Evolutionary conservation across 169 alveolate species (phyloP), one percentile per base, ranked within the genome.

Genomic region (Plasmodium chabaudi): DNA sequence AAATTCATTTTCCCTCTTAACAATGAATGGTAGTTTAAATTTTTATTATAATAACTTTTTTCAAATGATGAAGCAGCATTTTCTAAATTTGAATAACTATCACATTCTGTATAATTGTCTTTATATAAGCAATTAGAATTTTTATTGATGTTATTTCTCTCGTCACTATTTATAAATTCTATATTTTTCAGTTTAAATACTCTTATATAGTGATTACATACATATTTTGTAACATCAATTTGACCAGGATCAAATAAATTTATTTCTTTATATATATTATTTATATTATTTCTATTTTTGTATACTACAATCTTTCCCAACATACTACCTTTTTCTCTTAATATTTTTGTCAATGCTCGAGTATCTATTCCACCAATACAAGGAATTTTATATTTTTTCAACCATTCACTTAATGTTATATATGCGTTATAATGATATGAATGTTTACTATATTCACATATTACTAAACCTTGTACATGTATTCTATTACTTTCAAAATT

Each of bases 341-440:
- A 77, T 57, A 88, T 94, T 88, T 95, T 96, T 42, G 98, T 96
- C 71, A 96, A 72, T 9, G 96, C 96, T 4, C 98, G 89, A 15
- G 98, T 96, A 89, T 96, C 98, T 57, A 96, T 94, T 0, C 96
- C 97, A 42, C 74, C 89, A 51, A 89, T 87, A 15, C 94, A 89
- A 1, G 93, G 93, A 2, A 88, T 53, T n/a, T 51, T 49, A 69
- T 74, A 87, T 46, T 69, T 53, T 34, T 51, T 56, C 51, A 73
- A 67, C 82, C 82, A 59, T 51, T 71, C 88, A 73, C 88, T 72
- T 69, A 77, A 25, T 0, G 86, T 71, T 10, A 77, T 72, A 63
- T 21, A 63, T 12, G 88, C 63, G 25, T 77, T 77, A 25, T 77
- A 77, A 44, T 77, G 88, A 56, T 63, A 77, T 6, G 88, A 77